Conservation (phyloP, 192 early-diverging fungal species). For the Dispira parvispora region DNA sequence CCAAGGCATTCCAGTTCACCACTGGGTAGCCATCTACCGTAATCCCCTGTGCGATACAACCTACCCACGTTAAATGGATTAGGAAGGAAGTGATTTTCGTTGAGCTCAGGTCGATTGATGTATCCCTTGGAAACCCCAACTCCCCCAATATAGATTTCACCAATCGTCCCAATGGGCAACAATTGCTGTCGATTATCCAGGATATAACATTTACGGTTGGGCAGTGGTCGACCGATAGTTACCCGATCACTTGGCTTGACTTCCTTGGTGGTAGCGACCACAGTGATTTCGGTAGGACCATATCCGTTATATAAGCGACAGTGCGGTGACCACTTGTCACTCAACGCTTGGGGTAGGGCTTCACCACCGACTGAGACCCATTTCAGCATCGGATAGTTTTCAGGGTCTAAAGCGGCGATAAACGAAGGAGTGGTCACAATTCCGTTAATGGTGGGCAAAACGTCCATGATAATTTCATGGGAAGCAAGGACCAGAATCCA, state of each 20-base stretch:
- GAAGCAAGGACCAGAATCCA: background rate
- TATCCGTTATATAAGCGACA: background rate
- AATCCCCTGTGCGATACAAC: slow-evolving; percentile 22
- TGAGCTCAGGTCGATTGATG: slow-evolving; percentile 20
- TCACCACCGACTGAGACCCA: background rate
- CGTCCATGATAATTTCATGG: background rate
- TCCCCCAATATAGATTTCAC: background rate
- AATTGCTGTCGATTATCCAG: background rate
- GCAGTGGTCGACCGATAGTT: background rate
- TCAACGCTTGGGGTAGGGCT: background rate
- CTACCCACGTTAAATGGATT: slow-evolving; percentile 17
- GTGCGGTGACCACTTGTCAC: background rate
- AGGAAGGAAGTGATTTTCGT: slow-evolving; percentile 16
- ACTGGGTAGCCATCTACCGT: slow-evolving; percentile 14
- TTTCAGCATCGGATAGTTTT: background rate
- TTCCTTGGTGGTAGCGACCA: background rate
- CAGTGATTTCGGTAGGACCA: background rate
- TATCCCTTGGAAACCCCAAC: slow-evolving; percentile 20
- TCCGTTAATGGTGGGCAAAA: background rate
- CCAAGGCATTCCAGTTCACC: slow-evolving; percentile 19
- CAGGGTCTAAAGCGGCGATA: background rate
- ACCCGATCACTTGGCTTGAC: background rate
- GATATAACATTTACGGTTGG: slow-evolving; percentile 1
- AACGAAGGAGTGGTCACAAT: background rate
- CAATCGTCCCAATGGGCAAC: background rate